These are phyloP conservation scores for Lepidium africanum DNA, from an alignment of 345 rosid genomes.

Conservation along the genomic window DNA sequence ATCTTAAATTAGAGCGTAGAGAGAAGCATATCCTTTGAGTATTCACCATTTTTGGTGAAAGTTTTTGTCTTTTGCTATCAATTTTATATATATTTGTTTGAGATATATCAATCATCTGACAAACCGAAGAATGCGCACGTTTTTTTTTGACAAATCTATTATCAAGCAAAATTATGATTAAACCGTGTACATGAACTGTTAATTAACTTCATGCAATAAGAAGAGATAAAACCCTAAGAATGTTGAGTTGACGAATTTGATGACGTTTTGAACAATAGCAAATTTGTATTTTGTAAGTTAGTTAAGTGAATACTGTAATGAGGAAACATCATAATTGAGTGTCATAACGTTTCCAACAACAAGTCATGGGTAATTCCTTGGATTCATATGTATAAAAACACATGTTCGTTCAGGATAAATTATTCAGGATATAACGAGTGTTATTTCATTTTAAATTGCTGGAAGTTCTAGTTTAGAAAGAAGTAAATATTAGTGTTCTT, in stretches of 20 bases:
- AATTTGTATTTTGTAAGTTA: too few relatives aligned
- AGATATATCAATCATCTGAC: not conserved
- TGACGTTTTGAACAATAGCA: not conserved
- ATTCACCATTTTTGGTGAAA: slow-evolving; percentile 21
- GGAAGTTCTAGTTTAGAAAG: too few relatives aligned
- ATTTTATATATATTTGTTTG: not conserved
- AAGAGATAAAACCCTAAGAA: not conserved
- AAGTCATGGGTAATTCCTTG: too few relatives aligned
- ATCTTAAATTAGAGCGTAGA: slow-evolving; percentile 16
- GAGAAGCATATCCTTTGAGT: slow-evolving; percentile 13
- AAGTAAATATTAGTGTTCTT: too few relatives aligned
- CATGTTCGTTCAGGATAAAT: too few relatives aligned
- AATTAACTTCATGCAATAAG: not conserved
- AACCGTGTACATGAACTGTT: too few relatives aligned
- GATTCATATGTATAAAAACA: too few relatives aligned
- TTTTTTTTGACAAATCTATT: not conserved
- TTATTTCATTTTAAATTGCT: too few relatives aligned
- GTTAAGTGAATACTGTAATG: not conserved
- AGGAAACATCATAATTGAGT: not conserved
- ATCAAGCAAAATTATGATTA: too few relatives aligned
- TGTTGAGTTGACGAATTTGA: not conserved
- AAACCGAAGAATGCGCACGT: not conserved
- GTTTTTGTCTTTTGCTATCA: slow-evolving; percentile 24
- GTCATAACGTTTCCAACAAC: too few relatives aligned
- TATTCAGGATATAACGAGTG: too few relatives aligned